Evolutionary conservation across 1,139 yeast species (phyloP).

Genomic region (Suzukiozyma palmioleophila): DNA sequence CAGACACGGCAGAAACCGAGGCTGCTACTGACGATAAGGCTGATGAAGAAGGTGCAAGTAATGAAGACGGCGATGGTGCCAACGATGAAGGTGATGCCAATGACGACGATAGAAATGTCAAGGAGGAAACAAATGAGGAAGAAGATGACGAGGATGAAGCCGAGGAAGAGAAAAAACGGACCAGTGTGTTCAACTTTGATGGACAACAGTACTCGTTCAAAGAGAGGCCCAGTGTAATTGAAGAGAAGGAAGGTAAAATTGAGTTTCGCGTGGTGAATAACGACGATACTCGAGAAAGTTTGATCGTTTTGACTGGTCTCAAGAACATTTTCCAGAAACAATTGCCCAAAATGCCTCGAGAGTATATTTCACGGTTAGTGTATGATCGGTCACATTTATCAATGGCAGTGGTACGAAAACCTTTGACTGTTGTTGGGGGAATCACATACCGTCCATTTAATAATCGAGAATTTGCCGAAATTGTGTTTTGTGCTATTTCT

Average conservation of each 20-base stretch:
- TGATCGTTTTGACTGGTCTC: slow-evolving; percentile 89
- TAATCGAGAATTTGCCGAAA: slow-evolving; percentile 88
- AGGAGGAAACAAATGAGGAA: slow-evolving; percentile 28
- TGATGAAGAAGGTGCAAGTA: slow-evolving; percentile 11
- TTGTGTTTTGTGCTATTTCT: slow-evolving; percentile 96
- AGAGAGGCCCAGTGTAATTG: slow-evolving; percentile 91
- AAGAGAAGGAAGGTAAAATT: slow-evolving; percentile 85
- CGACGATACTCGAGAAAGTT: slow-evolving; percentile 80
- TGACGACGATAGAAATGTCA: slow-evolving; percentile 17
- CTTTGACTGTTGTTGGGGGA: slow-evolving; percentile 95
- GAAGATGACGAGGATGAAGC: slow-evolving; percentile 44
- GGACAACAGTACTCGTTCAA: slow-evolving; percentile 82
- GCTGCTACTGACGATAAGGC: slow-evolving; percentile 10
- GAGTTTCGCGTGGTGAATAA: slow-evolving; percentile 95
- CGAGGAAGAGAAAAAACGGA: slow-evolving; percentile 52
- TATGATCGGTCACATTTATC: slow-evolving; percentile 93
- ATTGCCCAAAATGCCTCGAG: slow-evolving; percentile 97
- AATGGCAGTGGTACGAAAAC: slow-evolving; percentile 91
- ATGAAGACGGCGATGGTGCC: slow-evolving; percentile 15
- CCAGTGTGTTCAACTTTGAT: slow-evolving; percentile 49
- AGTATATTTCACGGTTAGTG: slow-evolving; percentile 89
- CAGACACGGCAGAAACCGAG: slow-evolving; percentile 9
- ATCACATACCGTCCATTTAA: slow-evolving; percentile 94
- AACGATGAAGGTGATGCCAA: slow-evolving; percentile 15
- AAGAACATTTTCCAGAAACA: slow-evolving; percentile 96